Conservation (phyloP, 2,329 filamentous ascomycete genomes). For the Rutstroemia sp. region DNA sequence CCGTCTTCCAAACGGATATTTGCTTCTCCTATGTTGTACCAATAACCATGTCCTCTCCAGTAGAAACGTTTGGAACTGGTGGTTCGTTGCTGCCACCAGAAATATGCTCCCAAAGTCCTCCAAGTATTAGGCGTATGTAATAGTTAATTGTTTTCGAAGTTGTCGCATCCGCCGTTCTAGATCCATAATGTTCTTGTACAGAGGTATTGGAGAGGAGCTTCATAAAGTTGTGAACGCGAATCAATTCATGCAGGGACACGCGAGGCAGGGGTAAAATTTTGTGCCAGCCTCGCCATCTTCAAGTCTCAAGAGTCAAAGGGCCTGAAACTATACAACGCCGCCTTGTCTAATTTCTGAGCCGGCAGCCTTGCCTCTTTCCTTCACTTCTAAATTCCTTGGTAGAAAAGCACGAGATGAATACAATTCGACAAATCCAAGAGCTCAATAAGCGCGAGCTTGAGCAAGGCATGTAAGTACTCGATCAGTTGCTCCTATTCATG, state of each 20-base stretch:
- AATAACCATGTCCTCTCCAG: slow-evolving; percentile 8
- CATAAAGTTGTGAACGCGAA: slow-evolving; percentile 18
- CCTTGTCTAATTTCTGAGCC: neutral
- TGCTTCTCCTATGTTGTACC: slow-evolving; percentile 9
- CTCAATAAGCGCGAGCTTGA: slow-evolving; percentile 95
- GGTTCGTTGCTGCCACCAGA: too few relatives aligned
- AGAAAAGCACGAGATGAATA: slow-evolving; percentile 60
- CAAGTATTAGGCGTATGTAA: neutral
- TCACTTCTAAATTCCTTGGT: neutral
- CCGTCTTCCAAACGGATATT: slow-evolving; percentile 5
- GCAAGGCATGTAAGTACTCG: slow-evolving; percentile 60
- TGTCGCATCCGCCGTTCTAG: slow-evolving; percentile 5
- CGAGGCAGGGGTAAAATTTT: slow-evolving; percentile 9
- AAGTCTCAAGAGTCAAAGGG: neutral
- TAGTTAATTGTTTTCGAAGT: neutral
- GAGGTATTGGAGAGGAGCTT: slow-evolving; percentile 3
- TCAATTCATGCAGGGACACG: slow-evolving; percentile 6
- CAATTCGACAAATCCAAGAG: slow-evolving; percentile 83
- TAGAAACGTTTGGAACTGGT: neutral
- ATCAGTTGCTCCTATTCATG: neutral
- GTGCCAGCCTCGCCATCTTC: slow-evolving; percentile 3
- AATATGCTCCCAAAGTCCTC: neutral
- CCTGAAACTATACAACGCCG: neutral
- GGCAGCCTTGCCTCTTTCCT: neutral
- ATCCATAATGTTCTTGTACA: slow-evolving; percentile 1